Evolutionary conservation across 1,139 yeast species (phyloP), one percentile per base, ranked within the genome.

Genomic region (Scheffersomyces insectosa): DNA sequence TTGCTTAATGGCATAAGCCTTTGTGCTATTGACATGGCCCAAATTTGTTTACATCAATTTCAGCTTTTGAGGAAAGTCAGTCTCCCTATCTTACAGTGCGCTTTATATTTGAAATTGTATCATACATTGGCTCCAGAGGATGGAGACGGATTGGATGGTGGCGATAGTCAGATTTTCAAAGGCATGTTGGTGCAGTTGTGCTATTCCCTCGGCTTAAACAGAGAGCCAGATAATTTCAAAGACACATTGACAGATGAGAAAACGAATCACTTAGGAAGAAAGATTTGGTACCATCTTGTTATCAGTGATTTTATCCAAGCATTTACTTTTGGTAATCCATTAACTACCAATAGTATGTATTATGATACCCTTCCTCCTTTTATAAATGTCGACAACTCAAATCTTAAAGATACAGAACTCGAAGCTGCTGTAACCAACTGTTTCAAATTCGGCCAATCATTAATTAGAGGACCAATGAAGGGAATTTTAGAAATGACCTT

Each of bases 41-140:
- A 60, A 33, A 42, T 54, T 30, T 70, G 76, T 42, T 54, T 69
- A 12, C 56, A 59, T 37, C 66, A 65, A 43, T 70, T 70, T 42
- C 59, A 67, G 39, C 44, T 67, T 9, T 48, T 62, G 44, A 54
- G 65, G 31, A 55, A 56, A 20, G 37, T 42, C 32, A 47, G 41
- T 28, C 29, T 54, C 7, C 44, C 48, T 4, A 60, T 40, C 59
- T 68, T 48, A 46, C 59, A 36, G 54, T 49, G 50, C 28, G 44
- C 47, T 27, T 23, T 51, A 12, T 45, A 40, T 33, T 39, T 52
- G 25, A 49, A 50, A 20, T 33, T 53, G 25, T 48, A 50, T 39
- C 45, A 47, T 23, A 38, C 43, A 3, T 50, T 41, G 28, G 52
- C 52, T 1, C 57, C 57, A 2, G 57, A 53, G 23, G 45, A 43